Evolutionary conservation across 2,329 filamentous ascomycete genomes (phyloP).

Genomic region (Arthrobotrys sinensis): DNA sequence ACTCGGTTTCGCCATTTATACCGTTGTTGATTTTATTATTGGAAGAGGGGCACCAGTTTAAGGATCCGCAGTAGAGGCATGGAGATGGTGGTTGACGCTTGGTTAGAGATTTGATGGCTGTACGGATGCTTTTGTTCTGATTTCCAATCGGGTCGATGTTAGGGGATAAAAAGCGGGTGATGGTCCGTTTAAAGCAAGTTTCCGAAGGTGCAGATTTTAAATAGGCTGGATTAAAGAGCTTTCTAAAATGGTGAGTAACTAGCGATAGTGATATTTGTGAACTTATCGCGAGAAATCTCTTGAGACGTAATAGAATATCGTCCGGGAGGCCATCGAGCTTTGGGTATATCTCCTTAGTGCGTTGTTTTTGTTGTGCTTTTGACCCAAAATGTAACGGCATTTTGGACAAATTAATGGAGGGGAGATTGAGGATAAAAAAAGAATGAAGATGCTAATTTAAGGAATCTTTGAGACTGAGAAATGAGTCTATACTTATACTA

Average conservation of each 20-base stretch:
- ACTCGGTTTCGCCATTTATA: background rate
- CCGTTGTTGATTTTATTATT: background rate
- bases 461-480: too few species aligned
- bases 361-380: conserved; percentile 6
- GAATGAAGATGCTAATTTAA: too few species aligned
- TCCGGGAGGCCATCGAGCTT: background rate
- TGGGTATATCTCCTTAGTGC: background rate
- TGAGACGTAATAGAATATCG: background rate
- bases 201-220: background rate
- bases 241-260: background rate
- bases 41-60: background rate
- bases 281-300: background rate
- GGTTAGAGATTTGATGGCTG: background rate
- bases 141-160: background rate
- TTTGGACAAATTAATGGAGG: background rate
- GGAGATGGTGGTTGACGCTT: background rate
- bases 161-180: background rate
- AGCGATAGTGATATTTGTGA: conserved; percentile 2
- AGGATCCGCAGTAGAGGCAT: background rate
- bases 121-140: background rate
- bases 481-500: background rate
- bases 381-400: background rate
- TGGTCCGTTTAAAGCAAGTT: background rate
- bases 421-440: too few species aligned
- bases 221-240: background rate